phyloP scores from a whole-genome alignment of 2,329 filamentous ascomycete species.

The Aspergillus eucalypticola region DNA sequence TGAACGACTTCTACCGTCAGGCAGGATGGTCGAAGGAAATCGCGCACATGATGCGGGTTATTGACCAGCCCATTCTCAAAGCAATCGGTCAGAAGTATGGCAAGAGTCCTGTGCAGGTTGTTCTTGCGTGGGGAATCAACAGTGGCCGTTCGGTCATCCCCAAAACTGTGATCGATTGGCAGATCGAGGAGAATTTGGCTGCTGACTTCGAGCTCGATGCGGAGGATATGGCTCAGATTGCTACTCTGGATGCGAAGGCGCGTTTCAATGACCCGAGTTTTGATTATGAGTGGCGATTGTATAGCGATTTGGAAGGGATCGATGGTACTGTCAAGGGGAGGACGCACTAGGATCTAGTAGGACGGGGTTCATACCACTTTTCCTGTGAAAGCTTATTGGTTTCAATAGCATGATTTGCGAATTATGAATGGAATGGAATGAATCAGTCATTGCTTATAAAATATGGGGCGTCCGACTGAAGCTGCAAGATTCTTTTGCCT shows the following conservation, averaged over 20 bases:
- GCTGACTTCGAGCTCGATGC: constrained; percentile 22
- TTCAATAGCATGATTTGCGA: no score
- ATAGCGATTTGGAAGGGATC: constrained; percentile 20
- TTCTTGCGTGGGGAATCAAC: constrained; percentile 31
- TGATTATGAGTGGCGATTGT: constrained; percentile 28
- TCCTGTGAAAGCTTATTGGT: no score
- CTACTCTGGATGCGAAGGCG: constrained; percentile 52
- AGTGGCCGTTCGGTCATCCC: constrained; percentile 25
- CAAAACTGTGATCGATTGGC: constrained; percentile 25
- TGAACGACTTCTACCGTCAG: constrained; percentile 58
- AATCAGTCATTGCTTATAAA: no score
- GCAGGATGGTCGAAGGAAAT: constrained; percentile 56
- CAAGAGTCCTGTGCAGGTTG: constrained; percentile 54
- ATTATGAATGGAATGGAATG: no score
- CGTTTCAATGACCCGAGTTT: constrained; percentile 56
- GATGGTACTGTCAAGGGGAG: constrained; percentile 15
- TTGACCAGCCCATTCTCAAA: constrained; percentile 54
- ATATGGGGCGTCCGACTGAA: not conserved
- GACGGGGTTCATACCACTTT: not conserved
- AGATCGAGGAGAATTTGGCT: constrained; percentile 27
- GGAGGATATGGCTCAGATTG: constrained; percentile 23
- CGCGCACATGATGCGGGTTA: constrained; percentile 45
- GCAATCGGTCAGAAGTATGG: constrained; percentile 55
- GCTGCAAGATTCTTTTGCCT: not conserved
- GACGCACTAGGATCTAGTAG: constrained; percentile 1